phyloP scores from a whole-genome alignment of 2,329 filamentous ascomycete genomes.

The Rutstroemia sydowiana region DNA sequence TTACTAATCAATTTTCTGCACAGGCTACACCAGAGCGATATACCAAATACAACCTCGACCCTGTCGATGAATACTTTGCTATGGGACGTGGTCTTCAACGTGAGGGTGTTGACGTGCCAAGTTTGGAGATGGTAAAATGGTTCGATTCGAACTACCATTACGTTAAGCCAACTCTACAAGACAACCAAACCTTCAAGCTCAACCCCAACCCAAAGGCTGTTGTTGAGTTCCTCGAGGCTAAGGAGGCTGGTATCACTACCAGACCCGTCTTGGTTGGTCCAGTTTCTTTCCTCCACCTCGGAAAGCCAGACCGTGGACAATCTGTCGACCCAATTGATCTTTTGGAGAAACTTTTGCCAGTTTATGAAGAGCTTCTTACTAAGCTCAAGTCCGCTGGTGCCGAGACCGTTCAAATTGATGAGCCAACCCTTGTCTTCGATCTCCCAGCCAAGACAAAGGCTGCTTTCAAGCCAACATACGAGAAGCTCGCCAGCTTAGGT shows the following conservation, averaged over 20 bases:
- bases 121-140: conserved; percentile 99
- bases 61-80: conserved; percentile 96
- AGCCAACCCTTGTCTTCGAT: conserved; percentile 94
- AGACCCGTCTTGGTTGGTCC: conserved; percentile 92
- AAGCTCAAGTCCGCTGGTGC: conserved; percentile 95
- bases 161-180: conserved; percentile 96
- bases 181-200: conserved; percentile 95
- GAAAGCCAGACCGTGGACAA: conserved; percentile 96
- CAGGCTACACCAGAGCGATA: conserved; percentile 90
- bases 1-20: conserved; percentile 12
- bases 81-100: conserved; percentile 99
- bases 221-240: conserved; percentile 89
- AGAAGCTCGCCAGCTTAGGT: conserved; percentile 73
- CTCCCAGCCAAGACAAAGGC: conserved; percentile 83
- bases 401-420: conserved; percentile 95
- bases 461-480: conserved; percentile 96
- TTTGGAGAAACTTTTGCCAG: conserved; percentile 84
- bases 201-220: conserved; percentile 85
- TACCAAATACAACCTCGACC: conserved; percentile 78
- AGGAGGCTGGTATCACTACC: conserved; percentile 89
- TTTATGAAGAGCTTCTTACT: conserved; percentile 87
- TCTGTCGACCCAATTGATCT: conserved; percentile 88
- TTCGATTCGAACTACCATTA: conserved; percentile 99
- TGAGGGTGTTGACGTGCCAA: conserved; percentile 85
- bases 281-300: conserved; percentile 94